Conservation (phyloP, 176 grass and related monocot genomes). For the Rhipidocladum racemiflorum region DNA sequence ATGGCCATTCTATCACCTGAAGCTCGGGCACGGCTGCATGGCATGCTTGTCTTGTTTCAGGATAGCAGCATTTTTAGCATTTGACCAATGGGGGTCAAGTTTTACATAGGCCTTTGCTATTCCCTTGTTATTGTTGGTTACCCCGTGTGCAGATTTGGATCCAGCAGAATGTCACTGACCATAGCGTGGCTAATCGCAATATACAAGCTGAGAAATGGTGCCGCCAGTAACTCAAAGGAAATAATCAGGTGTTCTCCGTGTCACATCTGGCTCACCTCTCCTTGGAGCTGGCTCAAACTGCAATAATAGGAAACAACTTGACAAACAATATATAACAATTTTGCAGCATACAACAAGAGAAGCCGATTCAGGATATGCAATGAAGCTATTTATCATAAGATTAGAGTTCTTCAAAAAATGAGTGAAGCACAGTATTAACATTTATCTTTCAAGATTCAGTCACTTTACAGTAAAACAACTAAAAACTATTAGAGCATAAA, state of each 20-base stretch:
- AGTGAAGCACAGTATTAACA: not conserved
- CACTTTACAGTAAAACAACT: not conserved
- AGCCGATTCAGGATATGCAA: not conserved
- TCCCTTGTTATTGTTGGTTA: constrained; percentile 45
- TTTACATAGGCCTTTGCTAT: constrained; percentile 6
- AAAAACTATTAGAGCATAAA: not conserved
- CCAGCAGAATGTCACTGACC: constrained; percentile 30
- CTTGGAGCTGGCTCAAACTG: constrained; percentile 79
- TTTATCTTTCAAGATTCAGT: not conserved
- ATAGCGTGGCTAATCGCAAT: not conserved
- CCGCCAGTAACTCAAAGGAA: constrained; percentile 51
- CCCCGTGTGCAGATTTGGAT: constrained; percentile 26
- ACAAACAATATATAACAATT: not conserved
- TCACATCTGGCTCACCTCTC: constrained; percentile 85
- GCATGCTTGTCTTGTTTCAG: constrained; percentile 16
- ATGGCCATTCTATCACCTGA: constrained; percentile 33
- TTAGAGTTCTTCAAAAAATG: not conserved
- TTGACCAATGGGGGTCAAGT: constrained; percentile 25
- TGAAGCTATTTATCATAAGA: not conserved
- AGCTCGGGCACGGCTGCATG: constrained; percentile 13
- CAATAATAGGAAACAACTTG: constrained; percentile 1
- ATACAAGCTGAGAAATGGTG: constrained; percentile 18
- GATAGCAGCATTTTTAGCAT: constrained; percentile 27
- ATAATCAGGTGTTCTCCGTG: constrained; percentile 81
- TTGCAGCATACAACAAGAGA: not conserved